Percentiles rank a stretch among this genome's conserved stretches.
Conservation (phyloP, 169 alveolate species). For the Perkinsus olseni region DNA sequence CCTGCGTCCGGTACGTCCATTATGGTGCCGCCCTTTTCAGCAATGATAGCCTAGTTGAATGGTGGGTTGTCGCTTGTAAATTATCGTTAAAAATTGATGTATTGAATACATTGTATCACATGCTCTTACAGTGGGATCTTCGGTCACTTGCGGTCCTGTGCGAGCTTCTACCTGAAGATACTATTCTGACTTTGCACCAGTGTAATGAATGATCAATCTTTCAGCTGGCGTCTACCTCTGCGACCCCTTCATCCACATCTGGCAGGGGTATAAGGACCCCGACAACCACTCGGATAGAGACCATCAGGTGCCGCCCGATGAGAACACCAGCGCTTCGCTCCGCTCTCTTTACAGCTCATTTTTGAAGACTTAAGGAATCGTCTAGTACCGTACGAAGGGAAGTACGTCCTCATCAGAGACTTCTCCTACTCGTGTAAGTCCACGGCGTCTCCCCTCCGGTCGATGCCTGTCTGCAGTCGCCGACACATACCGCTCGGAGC, state of each 20-base stretch:
- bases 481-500: not conserved
- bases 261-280: conserved; percentile 3
- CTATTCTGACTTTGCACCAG: not conserved
- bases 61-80: too few relatives aligned
- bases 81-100: too few relatives aligned
- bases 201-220: not conserved
- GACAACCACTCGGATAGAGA: not conserved
- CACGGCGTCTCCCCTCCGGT: not conserved
- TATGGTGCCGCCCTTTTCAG: not conserved
- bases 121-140: too few relatives aligned
- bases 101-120: too few relatives aligned
- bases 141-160: not conserved
- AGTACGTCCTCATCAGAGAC: not conserved
- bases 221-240: not conserved
- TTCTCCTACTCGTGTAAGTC: conserved; percentile 1
- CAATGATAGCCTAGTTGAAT: not conserved
- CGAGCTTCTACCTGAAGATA: not conserved
- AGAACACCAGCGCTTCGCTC: not conserved
- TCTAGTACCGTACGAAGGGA: not conserved
- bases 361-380: not conserved
- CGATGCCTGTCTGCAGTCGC: not conserved
- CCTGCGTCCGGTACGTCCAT: not conserved
- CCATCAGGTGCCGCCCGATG: not conserved
- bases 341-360: not conserved
- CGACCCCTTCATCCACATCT: conserved; percentile 8